Percentiles rank a stretch among this genome's conserved stretches.
These are phyloP conservation scores for Trametes sp. DNA, from an alignment of 1,284 basidiomycete genomes.

Conservation along the genomic window DNA sequence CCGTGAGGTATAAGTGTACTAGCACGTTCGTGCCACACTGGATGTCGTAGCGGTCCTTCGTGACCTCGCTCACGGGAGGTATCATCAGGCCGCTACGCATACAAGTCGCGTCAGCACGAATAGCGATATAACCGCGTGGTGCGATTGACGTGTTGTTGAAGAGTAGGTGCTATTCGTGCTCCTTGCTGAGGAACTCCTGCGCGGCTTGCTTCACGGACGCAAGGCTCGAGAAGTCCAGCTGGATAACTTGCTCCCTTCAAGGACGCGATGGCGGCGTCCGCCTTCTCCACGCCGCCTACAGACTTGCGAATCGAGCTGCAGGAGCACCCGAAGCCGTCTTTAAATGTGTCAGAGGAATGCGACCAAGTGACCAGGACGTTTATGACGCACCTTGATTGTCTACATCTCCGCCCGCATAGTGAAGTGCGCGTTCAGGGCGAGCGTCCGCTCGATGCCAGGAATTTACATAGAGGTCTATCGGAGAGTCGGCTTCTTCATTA, in stretches of 20 bases:
- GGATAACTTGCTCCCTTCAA: constrained; percentile 50
- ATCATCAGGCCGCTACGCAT: constrained; percentile 55
- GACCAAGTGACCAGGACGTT: not conserved
- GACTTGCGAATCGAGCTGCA: constrained; percentile 57
- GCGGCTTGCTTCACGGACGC: constrained; percentile 50
- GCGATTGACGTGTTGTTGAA: constrained; percentile 35
- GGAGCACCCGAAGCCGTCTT: constrained; percentile 43
- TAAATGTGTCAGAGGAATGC: too few species aligned
- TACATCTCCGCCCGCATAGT: constrained; percentile 23
- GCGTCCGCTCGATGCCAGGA: too few species aligned
- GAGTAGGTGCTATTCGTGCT: constrained; percentile 55
- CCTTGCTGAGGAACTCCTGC: constrained; percentile 51
- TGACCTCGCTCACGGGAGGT: constrained; percentile 45
- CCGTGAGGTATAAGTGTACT: constrained; percentile 51
- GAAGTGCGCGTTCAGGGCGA: not conserved
- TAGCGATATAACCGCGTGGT: not conserved
- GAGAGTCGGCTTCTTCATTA: too few species aligned
- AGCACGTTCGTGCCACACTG: constrained; percentile 62
- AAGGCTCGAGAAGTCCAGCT: constrained; percentile 58
- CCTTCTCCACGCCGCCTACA: constrained; percentile 56
- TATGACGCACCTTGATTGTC: constrained; percentile 36
- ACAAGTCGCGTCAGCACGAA: not conserved
- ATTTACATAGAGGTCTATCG: too few species aligned
- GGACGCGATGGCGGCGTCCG: constrained; percentile 51
- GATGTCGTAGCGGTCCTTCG: constrained; percentile 56